Base-by-base conservation (phyloP, 1,284 basidiomycete genomes). In the Malassezia restricta region DNA sequence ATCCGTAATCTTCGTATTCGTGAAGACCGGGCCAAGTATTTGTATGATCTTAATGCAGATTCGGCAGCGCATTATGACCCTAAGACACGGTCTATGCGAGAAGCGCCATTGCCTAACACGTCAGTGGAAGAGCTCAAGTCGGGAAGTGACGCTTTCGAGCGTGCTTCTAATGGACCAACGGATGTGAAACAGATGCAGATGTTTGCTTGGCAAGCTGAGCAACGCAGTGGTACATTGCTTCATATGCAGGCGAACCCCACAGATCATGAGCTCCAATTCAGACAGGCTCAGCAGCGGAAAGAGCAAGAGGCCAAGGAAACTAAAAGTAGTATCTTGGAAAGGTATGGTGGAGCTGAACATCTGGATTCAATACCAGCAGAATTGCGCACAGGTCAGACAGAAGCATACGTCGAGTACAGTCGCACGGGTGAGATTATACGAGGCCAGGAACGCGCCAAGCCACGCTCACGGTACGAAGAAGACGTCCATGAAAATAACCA, bases 11-110 rank as follows among this genome's bases (percentile, higher is more conserved):
- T 99, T 68, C 87, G 94, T 76, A 98, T 99, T 65, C 84, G 94
- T 71, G 94, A 99, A 76, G 94, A 99, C 74, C 95, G 92, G 1
- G 94, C 94, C 14, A 99, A 99, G 75, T 99, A 99, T 66, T 82
- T 99, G 64, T 86, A 95, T 76, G 98, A 98, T 75, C 76, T 99
- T 73, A 89, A 96, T 74, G 85, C 86, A 4, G 83, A 88, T 1
- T 91, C 87, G 65, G 33, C 33, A 35, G 92, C 94, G 9, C 94
- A 98, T 78, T 99, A 99, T 73, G 94, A 99, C 71, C 94, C 94
- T 44, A 99, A 99, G 78, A 98, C 94, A 27, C 84, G 94, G 62
- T 94, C 92, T 3, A 99, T 99, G 94, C 86, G 94, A 74, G 92
- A 98, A 69, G 91, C 92, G 35, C 92, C 94, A 0, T 65, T 83